Evolutionary conservation across 2,329 filamentous ascomycete species (phyloP).

Genomic region (Xylaria sp.): DNA sequence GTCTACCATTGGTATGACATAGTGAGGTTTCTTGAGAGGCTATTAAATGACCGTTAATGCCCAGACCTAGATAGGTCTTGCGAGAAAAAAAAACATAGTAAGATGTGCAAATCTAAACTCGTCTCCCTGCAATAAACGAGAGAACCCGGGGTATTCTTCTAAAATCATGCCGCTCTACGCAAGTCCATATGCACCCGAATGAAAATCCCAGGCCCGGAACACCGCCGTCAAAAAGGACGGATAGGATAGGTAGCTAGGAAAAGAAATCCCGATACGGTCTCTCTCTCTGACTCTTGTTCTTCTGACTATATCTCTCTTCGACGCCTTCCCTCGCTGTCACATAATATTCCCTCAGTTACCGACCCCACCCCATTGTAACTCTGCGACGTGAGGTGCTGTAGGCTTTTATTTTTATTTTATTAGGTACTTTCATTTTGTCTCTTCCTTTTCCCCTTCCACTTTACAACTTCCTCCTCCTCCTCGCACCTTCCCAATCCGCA

Average conservation of each 20-base stretch:
- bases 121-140: slow-evolving; percentile 33
- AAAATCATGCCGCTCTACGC: slow-evolving; percentile 30
- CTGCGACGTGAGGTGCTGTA: not conserved
- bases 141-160: slow-evolving; percentile 35
- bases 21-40: slow-evolving; percentile 5
- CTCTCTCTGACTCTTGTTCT: not conserved
- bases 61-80: not conserved
- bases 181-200: slow-evolving; percentile 20
- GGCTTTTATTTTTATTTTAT: slow-evolving; percentile 1
- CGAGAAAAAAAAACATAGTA: slow-evolving; percentile 16
- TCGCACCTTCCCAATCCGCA: slow-evolving; percentile 57
- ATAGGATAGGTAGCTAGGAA: not conserved
- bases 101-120: slow-evolving; percentile 22
- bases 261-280: not conserved
- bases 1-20: slow-evolving; percentile 8
- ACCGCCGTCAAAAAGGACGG: slow-evolving; percentile 19
- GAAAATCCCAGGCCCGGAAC: slow-evolving; percentile 20
- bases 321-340: not conserved
- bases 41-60: slow-evolving; percentile 3
- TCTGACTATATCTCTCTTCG: not conserved
- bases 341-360: not conserved
- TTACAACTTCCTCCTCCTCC: slow-evolving; percentile 32
- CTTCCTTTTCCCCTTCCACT: not conserved
- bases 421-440: not conserved
- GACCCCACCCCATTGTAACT: not conserved